Percentiles rank a stretch among this genome's conserved stretches.
Conservation (phyloP, 2,329 filamentous ascomycete species). For the Pseudopyrenochaeta lycopersici region DNA sequence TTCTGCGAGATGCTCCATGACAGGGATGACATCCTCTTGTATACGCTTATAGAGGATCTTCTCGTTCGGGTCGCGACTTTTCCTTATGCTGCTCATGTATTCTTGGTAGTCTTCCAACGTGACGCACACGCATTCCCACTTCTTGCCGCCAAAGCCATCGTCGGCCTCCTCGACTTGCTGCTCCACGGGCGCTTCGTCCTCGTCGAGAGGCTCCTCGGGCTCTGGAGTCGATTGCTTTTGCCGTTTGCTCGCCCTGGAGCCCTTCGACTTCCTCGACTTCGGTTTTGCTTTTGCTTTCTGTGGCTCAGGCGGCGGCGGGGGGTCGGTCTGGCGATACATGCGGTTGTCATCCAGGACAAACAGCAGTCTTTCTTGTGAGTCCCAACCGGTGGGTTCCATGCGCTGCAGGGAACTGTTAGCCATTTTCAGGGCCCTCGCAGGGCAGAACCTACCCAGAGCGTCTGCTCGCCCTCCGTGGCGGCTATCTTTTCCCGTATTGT, state of each 20-base stretch:
- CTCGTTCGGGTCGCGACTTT: constrained; percentile 84
- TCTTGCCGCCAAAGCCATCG: constrained; percentile 76
- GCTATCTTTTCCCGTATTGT: constrained; percentile 86
- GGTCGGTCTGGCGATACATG: constrained; percentile 86
- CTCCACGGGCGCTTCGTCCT: constrained; percentile 31
- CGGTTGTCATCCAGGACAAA: constrained; percentile 94
- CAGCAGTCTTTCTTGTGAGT: constrained; percentile 84
- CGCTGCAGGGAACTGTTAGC: constrained; percentile 51
- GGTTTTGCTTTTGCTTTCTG: constrained; percentile 61
- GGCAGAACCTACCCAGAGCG: constrained; percentile 75
- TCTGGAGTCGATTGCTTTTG: constrained; percentile 65
- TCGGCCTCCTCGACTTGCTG: constrained; percentile 54
- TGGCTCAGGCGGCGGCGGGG: constrained; percentile 66
- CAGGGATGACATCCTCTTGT: constrained; percentile 79
- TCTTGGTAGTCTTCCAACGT: constrained; percentile 78
- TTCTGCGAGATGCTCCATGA: constrained; percentile 79
- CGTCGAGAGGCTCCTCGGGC: constrained; percentile 53
- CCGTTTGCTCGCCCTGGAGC: constrained; percentile 74
- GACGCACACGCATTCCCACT: constrained; percentile 91
- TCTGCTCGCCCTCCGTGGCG: constrained; percentile 82
- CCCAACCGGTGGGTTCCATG: constrained; percentile 88
- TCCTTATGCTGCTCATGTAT: constrained; percentile 76
- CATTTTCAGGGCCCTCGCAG: not conserved
- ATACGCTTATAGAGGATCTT: constrained; percentile 77
- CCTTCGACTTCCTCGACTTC: constrained; percentile 66